phyloP scores from a whole-genome alignment of 495 filamentous ascomycete genomes.

The Lepidopterella palustris region DNA sequence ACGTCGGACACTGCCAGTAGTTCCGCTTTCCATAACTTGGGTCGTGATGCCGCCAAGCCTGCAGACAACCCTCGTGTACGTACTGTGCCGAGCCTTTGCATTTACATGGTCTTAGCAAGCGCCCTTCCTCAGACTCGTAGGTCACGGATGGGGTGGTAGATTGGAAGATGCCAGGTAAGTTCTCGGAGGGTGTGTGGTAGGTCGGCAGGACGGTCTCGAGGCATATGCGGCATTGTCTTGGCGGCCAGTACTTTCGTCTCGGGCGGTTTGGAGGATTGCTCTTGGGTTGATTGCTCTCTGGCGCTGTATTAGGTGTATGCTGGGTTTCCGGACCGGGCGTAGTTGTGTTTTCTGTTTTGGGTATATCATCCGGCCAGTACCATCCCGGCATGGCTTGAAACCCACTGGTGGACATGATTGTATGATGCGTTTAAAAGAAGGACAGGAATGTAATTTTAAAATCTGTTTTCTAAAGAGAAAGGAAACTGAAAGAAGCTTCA shows the following conservation, averaged over 20 bases:
- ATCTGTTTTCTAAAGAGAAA: not conserved
- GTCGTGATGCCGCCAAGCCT: slow-evolving; percentile 74
- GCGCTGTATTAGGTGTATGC: slow-evolving; percentile 13
- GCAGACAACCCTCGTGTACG: slow-evolving; percentile 91
- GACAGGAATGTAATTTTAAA: not conserved
- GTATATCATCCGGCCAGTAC: slow-evolving; percentile 34
- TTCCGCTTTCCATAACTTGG: slow-evolving; percentile 58
- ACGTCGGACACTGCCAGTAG: slow-evolving; percentile 86
- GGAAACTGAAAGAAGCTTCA: not conserved
- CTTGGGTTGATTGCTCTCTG: slow-evolving; percentile 12
- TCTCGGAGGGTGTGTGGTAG: slow-evolving; percentile 56
- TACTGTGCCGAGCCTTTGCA: slow-evolving; percentile 90
- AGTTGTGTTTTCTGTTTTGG: slow-evolving; percentile 7
- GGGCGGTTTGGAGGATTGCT: slow-evolving; percentile 30
- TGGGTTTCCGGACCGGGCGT: not conserved
- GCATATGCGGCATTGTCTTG: slow-evolving; percentile 86
- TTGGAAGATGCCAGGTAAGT: slow-evolving; percentile 57
- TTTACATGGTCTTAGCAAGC: slow-evolving; percentile 83
- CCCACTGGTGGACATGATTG: slow-evolving; percentile 34
- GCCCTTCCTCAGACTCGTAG: slow-evolving; percentile 73
- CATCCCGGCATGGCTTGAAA: slow-evolving; percentile 33
- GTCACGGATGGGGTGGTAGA: slow-evolving; percentile 55
- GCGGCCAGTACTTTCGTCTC: slow-evolving; percentile 46
- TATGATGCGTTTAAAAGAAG: not conserved
- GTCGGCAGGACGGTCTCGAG: slow-evolving; percentile 78